These are phyloP conservation scores for Ustilago tritici DNA, from an alignment of 1,284 basidiomycete species.

Conservation along the genomic window DNA sequence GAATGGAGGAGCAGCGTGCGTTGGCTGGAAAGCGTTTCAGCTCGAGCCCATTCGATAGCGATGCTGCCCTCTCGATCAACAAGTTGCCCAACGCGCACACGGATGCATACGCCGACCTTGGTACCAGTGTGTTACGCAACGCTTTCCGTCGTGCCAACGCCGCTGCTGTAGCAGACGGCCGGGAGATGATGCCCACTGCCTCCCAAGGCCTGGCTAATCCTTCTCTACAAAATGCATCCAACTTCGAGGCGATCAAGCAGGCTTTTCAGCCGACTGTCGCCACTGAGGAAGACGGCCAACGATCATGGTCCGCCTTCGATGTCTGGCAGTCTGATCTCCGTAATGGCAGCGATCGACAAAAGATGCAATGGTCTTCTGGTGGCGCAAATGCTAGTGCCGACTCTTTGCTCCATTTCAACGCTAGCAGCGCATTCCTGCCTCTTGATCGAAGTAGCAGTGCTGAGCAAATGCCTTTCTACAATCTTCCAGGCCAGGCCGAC, in stretches of 20 bases:
- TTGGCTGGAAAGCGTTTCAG: conserved; percentile 24
- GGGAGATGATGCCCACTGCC: conserved; percentile 19
- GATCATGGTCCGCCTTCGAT: conserved; percentile 62
- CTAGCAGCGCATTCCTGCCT: conserved; percentile 36
- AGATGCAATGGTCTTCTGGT: conserved; percentile 30
- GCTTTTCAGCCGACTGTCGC: conserved; percentile 55
- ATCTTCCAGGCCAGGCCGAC: conserved; percentile 11
- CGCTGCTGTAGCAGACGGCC: conserved; percentile 19
- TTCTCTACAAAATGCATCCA: conserved; percentile 44
- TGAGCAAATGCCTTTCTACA: conserved; percentile 18
- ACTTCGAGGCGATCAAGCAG: conserved; percentile 58
- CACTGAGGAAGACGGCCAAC: conserved; percentile 56
- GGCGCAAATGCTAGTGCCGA: conserved; percentile 42
- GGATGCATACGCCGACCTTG: conserved; percentile 33
- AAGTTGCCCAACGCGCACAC: conserved; percentile 23
- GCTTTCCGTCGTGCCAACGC: conserved; percentile 41
- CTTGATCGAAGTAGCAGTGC: conserved; percentile 45
- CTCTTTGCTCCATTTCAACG: conserved; percentile 40
- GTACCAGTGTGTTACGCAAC: conserved; percentile 41
- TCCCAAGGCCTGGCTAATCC: conserved; percentile 30
- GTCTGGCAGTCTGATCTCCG: conserved; percentile 54
- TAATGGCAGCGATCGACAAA: conserved; percentile 22
- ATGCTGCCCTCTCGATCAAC: conserved; percentile 16
- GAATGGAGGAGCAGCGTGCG: conserved; percentile 39
- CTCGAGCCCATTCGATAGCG: conserved; percentile 16